Evolutionary conservation across 768 basidiomycete genomes (phyloP).

Genomic region (Leccinum ochraceum): DNA sequence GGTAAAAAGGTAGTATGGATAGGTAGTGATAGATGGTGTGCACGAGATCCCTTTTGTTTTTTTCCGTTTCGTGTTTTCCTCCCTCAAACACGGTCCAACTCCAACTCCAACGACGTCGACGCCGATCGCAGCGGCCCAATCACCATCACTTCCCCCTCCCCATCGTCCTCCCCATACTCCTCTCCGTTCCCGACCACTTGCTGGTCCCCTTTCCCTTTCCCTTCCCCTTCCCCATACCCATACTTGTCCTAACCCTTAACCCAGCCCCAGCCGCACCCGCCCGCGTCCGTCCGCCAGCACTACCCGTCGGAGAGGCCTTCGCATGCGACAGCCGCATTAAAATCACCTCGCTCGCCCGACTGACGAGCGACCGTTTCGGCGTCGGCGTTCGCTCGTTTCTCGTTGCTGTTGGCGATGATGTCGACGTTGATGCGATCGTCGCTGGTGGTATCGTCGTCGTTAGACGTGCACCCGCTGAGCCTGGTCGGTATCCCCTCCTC

Average conservation of each 20-base stretch:
- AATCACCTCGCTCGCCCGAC: conserved; percentile 27
- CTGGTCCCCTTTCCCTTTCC: no score
- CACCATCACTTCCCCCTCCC: conserved; percentile 21
- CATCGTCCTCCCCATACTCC: background rate
- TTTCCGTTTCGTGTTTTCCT: background rate
- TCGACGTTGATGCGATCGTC: background rate
- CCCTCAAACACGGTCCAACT: no score
- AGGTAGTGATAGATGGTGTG: background rate
- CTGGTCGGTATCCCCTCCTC: conserved; percentile 11
- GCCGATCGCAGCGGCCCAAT: conserved; percentile 16
- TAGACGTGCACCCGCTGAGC: conserved; percentile 27
- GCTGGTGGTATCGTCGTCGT: conserved; percentile 8
- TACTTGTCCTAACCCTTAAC: background rate
- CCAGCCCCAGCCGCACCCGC: no score
- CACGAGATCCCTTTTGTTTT: background rate
- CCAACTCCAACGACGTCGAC: background rate
- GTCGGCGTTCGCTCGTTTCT: background rate
- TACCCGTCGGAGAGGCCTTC: background rate
- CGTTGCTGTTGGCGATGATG: no score
- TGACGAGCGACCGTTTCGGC: background rate
- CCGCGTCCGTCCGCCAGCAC: background rate
- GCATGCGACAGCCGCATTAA: conserved; percentile 26
- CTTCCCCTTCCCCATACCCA: no score
- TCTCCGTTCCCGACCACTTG: no score
- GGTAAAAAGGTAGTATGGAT: background rate